Conservation (phyloP, 768 basidiomycete genomes). For the Cystofilobasidium macerans region DNA sequence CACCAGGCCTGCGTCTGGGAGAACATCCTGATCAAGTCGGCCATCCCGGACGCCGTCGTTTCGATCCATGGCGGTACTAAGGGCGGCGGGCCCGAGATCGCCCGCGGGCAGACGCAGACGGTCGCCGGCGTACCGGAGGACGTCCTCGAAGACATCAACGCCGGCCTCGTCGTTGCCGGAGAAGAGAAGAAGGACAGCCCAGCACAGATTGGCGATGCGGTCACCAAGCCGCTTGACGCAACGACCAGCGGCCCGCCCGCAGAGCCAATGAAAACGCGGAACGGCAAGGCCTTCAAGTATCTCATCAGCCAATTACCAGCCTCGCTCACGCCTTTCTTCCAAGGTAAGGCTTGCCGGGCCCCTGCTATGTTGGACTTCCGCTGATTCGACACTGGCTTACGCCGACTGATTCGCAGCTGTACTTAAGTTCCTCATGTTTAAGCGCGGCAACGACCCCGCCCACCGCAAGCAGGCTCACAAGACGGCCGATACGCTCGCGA, state of each 20-base stretch:
- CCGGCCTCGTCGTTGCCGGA: background rate
- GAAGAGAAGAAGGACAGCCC: slow-evolving; percentile 4
- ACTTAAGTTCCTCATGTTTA: slow-evolving; percentile 68
- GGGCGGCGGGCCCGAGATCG: slow-evolving; percentile 14
- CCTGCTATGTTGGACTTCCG: background rate
- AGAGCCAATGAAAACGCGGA: slow-evolving; percentile 37
- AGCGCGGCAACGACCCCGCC: slow-evolving; percentile 47
- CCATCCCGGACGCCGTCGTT: slow-evolving; percentile 29
- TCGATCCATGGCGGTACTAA: slow-evolving; percentile 6
- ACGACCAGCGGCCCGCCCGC: background rate
- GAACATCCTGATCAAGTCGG: slow-evolving; percentile 63
- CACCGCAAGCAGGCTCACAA: slow-evolving; percentile 69
- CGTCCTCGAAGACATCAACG: slow-evolving; percentile 20
- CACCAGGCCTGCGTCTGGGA: slow-evolving; percentile 80
- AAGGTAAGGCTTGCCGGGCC: slow-evolving; percentile 47
- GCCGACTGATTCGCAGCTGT: slow-evolving; percentile 49
- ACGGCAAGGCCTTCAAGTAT: slow-evolving; percentile 66
- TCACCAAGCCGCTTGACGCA: background rate
- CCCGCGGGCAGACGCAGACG: slow-evolving; percentile 19
- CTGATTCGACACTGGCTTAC: background rate
- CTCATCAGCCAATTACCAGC: slow-evolving; percentile 66
- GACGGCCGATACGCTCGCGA: slow-evolving; percentile 58
- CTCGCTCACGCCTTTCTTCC: slow-evolving; percentile 69
- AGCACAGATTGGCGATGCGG: background rate
- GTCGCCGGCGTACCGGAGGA: slow-evolving; percentile 23